phyloP scores from a whole-genome alignment of 2,329 filamentous ascomycete genomes.

The Hypoxylon sp. region DNA sequence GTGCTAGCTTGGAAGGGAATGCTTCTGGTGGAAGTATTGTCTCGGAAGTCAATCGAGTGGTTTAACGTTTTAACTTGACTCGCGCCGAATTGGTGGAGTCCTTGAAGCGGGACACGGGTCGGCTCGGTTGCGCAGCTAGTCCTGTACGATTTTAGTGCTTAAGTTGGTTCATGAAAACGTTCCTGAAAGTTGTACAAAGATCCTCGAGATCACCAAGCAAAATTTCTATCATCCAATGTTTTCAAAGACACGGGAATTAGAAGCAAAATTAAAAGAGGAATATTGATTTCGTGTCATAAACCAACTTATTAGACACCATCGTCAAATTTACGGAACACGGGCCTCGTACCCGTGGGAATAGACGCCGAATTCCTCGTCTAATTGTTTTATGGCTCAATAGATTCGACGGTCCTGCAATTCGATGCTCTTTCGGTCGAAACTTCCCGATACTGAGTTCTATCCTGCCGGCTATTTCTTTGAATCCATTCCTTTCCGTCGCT shows the following conservation, averaged over 20 bases:
- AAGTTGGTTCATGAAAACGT: background rate
- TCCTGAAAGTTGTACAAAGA: slow-evolving; percentile 14
- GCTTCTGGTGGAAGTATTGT: slow-evolving; percentile 12
- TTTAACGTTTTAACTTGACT: background rate
- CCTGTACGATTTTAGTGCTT: slow-evolving; percentile 13
- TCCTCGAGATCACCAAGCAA: background rate
- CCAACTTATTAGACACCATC: slow-evolving; percentile 13
- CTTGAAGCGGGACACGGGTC: slow-evolving; percentile 31
- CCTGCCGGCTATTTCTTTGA: slow-evolving; percentile 39
- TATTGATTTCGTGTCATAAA: background rate
- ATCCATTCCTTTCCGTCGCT: slow-evolving; percentile 33
- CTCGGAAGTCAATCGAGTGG: slow-evolving; percentile 28
- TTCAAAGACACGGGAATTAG: background rate
- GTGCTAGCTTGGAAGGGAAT: slow-evolving; percentile 11
- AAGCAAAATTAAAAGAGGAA: background rate
- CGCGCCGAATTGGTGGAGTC: slow-evolving; percentile 22
- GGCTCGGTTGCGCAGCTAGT: slow-evolving; percentile 15
- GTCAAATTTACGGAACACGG: slow-evolving; percentile 37
- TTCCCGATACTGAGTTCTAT: slow-evolving; percentile 25
- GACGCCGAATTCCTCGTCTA: slow-evolving; percentile 31
- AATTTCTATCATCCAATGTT: slow-evolving; percentile 2
- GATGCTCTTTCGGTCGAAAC: slow-evolving; percentile 29
- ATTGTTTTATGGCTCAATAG: slow-evolving; percentile 20
- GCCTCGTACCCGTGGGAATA: slow-evolving; percentile 39
- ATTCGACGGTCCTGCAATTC: slow-evolving; percentile 12